Conservation (phyloP, 495 filamentous ascomycete genomes). For the Xylaria intraflava region DNA sequence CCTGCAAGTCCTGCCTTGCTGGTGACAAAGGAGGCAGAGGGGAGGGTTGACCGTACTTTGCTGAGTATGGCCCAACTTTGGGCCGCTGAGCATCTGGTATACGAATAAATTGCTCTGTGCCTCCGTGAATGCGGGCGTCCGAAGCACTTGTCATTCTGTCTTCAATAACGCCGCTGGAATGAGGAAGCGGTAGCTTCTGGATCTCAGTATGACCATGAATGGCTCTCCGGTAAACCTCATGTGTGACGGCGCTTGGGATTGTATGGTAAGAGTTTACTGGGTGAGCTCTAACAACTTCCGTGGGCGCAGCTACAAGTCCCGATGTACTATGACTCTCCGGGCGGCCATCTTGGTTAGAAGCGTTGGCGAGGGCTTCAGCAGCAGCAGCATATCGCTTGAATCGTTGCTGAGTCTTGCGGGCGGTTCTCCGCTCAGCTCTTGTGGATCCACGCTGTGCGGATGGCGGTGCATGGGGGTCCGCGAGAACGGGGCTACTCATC, state of each 20-base stretch:
- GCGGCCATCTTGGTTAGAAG: slow-evolving; percentile 9
- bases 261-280: slow-evolving; percentile 13
- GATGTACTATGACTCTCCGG: slow-evolving; percentile 12
- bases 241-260: neutral
- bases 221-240: neutral
- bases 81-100: slow-evolving; percentile 15
- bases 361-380: slow-evolving; percentile 24
- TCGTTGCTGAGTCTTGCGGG: slow-evolving; percentile 23
- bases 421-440: slow-evolving; percentile 17
- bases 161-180: slow-evolving; percentile 4
- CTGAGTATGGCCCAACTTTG: slow-evolving; percentile 27
- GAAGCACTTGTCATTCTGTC: neutral
- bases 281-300: slow-evolving; percentile 17
- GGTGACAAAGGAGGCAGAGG: slow-evolving; percentile 14
- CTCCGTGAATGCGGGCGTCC: slow-evolving; percentile 1
- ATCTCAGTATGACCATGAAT: neutral
- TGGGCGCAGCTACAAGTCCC: slow-evolving; percentile 6
- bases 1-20: slow-evolving; percentile 20
- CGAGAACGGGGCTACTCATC: slow-evolving; percentile 13
- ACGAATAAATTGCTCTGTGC: slow-evolving; percentile 12
- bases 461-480: slow-evolving; percentile 6
- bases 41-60: slow-evolving; percentile 1
- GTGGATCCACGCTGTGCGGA: slow-evolving; percentile 13
- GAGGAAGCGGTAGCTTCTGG: slow-evolving; percentile 8
- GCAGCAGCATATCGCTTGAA: slow-evolving; percentile 30